Base-by-base conservation (phyloP, 73 alveolate species). In the Tetrahymena malaccensis region DNA sequence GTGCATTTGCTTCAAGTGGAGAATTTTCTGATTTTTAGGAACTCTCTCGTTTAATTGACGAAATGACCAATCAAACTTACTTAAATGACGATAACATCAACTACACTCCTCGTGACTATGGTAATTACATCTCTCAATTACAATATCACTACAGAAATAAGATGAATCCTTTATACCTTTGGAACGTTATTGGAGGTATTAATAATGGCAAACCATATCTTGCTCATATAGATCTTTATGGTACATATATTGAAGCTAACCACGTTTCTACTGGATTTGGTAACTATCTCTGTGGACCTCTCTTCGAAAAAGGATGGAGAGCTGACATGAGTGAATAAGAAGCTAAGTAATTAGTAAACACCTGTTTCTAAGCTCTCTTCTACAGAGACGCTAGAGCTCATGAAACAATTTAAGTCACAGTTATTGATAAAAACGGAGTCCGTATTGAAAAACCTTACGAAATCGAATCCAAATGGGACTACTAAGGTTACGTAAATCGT, bases 1-100 rank as follows among this genome's bases (percentile, higher is more conserved):
- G 98, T 43, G 97, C 97, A 55, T 58, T 98, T 58, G 98, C 97
- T 35, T 96, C 98, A n/a, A 95, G 98, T 57, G 99, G 99, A 9
- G 99, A 98, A 70, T 96, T 94, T 95, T 40, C 99, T 31, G 99
- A 98, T 94, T 97, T 97, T 94, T 98, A 98, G 95, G 97, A 97
- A 50, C 94, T 98, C 43, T 94, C 85, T 43, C 96, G 95, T 94
- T 93, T 96, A 35, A 95, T 98, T 93, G 95, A 96, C 58, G 98
- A 98, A 84, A 97, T 97, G 94, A 93, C 96, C 50, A 98, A 95
- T n/a, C 93, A 85, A 57, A 98, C 98, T 55, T 95, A 94, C 55
- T 94, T 97, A 57, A 96, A 98, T 85, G 97, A 98, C 58, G 99
- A 98, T 93, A 98, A 98, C 19, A 96, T 96, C 93, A 34, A 16